Evolutionary conservation across 129 eudicot species (phyloP).

Genomic region (Escallonia herrerae): DNA sequence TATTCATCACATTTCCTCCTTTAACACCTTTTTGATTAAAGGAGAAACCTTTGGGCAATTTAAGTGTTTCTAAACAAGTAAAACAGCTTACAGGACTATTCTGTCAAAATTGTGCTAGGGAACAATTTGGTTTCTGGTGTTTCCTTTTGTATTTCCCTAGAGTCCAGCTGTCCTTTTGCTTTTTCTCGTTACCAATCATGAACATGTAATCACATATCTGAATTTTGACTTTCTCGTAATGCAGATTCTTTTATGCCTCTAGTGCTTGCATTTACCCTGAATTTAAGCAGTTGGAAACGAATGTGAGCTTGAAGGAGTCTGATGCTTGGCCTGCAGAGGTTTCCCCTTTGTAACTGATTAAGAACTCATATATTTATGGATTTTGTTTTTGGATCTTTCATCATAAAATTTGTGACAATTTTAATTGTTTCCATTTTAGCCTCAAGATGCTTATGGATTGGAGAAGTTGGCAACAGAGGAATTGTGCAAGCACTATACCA

Average conservation of each 20-base stretch:
- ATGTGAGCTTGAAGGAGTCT: constrained; percentile 97
- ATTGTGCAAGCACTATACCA: constrained; percentile 92
- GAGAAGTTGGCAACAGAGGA: constrained; percentile 97
- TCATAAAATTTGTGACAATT: not conserved
- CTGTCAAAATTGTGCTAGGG: too few species aligned
- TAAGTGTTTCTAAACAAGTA: too few species aligned
- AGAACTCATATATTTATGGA: not conserved
- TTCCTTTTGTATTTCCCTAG: too few species aligned
- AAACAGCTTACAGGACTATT: too few species aligned
- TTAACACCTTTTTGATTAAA: too few species aligned
- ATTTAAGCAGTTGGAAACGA: constrained; percentile 93
- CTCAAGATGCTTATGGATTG: constrained; percentile 99
- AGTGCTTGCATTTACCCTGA: constrained; percentile 99
- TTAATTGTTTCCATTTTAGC: constrained; percentile 33
- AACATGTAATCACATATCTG: not conserved
- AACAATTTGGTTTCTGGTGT: too few species aligned
- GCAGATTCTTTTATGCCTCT: constrained; percentile 92
- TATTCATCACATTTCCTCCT: too few species aligned
- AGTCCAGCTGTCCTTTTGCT: too few species aligned
- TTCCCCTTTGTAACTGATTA: not conserved
- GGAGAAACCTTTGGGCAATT: too few species aligned
- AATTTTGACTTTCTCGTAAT: not conserved
- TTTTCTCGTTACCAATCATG: too few species aligned
- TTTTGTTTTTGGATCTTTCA: not conserved
- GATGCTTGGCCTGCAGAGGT: constrained; percentile 99